A percentile compares a stretch with the other conserved stretches of the same genome.
Evolutionary conservation across 2,329 filamentous ascomycete species (phyloP).

Genomic region (Colletotrichum sp.): DNA sequence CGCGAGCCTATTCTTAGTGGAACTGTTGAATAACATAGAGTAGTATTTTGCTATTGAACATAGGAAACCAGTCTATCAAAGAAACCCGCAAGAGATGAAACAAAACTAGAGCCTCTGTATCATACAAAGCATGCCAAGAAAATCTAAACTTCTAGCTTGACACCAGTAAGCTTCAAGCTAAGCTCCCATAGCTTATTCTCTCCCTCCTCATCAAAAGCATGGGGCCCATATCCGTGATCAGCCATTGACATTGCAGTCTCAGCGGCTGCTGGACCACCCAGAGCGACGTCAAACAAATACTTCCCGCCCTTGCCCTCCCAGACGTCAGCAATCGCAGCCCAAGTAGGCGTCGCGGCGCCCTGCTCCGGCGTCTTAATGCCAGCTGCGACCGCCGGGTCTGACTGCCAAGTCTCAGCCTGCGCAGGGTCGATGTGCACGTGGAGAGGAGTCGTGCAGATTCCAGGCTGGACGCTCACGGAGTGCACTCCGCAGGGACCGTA

Average conservation of each 20-base stretch:
- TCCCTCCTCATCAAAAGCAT: constrained; percentile 38
- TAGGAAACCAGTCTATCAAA: neutral
- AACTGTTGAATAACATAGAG: neutral
- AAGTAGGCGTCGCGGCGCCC: constrained; percentile 50
- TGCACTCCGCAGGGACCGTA: constrained; percentile 46
- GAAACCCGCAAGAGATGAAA: neutral
- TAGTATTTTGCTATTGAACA: neutral
- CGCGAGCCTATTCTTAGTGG: neutral
- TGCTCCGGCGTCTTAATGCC: constrained; percentile 32
- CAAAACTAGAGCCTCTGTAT: neutral
- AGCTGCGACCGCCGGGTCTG: neutral
- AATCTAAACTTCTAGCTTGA: neutral
- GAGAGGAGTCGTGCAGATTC: constrained; percentile 34
- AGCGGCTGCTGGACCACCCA: neutral
- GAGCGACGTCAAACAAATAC: constrained; percentile 40
- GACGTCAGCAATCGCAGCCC: constrained; percentile 41
- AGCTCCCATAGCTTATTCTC: constrained; percentile 46
- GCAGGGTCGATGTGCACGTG: constrained; percentile 19
- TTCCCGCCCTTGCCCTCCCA: constrained; percentile 46
- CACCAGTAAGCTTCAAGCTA: constrained; percentile 25
- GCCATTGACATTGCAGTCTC: neutral
- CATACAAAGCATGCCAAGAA: neutral
- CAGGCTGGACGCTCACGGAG: constrained; percentile 47
- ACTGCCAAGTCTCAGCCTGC: neutral
- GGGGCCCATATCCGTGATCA: neutral